phyloP scores from a whole-genome alignment of 2,329 filamentous ascomycete species.

The Boeremia lycopersici region DNA sequence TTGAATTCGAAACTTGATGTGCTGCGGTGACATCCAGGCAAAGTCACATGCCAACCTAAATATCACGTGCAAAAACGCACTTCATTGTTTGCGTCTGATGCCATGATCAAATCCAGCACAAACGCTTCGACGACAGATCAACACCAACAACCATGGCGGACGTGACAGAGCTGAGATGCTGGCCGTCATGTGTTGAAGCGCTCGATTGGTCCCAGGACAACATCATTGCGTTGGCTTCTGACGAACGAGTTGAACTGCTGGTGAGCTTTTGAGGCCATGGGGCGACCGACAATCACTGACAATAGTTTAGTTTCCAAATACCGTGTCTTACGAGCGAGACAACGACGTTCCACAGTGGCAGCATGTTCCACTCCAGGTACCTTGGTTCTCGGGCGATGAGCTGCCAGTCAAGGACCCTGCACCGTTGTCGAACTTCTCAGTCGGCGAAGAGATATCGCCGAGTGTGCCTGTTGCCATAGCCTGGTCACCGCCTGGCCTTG shows the following conservation, averaged over 20 bases:
- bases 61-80: not conserved
- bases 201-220: constrained; percentile 66
- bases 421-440: constrained; percentile 56
- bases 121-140: not conserved
- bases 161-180: constrained; percentile 48
- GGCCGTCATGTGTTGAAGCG: constrained; percentile 59
- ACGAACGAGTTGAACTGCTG: constrained; percentile 62
- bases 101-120: constrained; percentile 1
- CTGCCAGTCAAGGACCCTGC: constrained; percentile 53
- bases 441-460: constrained; percentile 64
- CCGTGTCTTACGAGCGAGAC: constrained; percentile 33
- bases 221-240: constrained; percentile 62
- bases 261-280: constrained; percentile 31
- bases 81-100: not conserved
- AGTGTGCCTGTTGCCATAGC: constrained; percentile 56
- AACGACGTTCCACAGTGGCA: constrained; percentile 44
- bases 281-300: constrained; percentile 1
- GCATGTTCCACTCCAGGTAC: constrained; percentile 53
- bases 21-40: not conserved
- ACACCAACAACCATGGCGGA: constrained; percentile 35
- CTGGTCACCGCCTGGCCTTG: constrained; percentile 65
- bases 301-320: constrained; percentile 41
- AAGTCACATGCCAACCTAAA: not conserved
- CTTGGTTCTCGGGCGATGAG: constrained; percentile 60
- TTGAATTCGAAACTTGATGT: not conserved